Conservation (phyloP, 768 basidiomycete species). For the Epithele typhae region DNA sequence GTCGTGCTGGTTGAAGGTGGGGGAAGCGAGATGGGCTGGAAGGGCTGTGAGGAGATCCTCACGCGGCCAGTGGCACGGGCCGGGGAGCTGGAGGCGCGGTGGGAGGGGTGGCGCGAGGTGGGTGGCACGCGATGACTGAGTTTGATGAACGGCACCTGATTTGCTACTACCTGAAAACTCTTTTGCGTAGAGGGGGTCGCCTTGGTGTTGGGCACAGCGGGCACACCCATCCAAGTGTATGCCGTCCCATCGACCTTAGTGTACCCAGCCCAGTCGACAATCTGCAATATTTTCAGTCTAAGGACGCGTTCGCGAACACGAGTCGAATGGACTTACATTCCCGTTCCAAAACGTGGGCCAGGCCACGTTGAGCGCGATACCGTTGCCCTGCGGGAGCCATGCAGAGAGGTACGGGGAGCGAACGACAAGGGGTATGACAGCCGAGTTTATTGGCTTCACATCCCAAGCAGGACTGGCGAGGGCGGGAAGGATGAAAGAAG, state of each 20-base stretch:
- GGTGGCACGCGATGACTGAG: no score
- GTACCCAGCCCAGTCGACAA: conserved; percentile 57
- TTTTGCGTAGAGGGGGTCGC: conserved; percentile 26
- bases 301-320: background rate
- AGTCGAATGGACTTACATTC: conserved; percentile 27
- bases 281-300: conserved; percentile 35
- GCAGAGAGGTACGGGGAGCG: conserved; percentile 56
- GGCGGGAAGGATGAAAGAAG: no score
- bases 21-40: no score
- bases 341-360: conserved; percentile 65
- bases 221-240: conserved; percentile 48
- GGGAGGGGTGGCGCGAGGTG: no score
- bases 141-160: no score
- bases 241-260: conserved; percentile 48
- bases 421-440: conserved; percentile 51
- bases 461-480: conserved; percentile 3
- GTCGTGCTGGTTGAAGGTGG: no score
- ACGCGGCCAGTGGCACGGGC: no score
- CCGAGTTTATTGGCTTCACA: conserved; percentile 7
- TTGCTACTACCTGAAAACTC: conserved; percentile 57
- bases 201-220: conserved; percentile 24
- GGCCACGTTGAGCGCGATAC: conserved; percentile 39
- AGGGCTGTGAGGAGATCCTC: no score
- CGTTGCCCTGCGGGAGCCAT: conserved; percentile 43
- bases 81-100: no score